Base-by-base conservation (phyloP, 1,139 yeast genomes). In the Geotrichum histeridarum region DNA sequence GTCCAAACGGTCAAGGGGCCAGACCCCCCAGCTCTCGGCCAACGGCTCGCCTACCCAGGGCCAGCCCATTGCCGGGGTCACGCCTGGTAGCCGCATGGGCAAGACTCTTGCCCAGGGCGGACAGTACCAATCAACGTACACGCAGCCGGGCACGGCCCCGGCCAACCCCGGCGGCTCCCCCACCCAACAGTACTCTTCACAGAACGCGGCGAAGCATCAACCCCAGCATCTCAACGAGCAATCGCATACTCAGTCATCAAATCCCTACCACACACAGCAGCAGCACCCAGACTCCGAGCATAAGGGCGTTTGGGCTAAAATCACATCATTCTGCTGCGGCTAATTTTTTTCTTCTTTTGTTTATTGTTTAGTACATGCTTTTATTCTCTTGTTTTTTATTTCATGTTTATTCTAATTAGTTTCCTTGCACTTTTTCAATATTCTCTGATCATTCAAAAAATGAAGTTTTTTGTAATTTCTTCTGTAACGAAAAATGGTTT, bases 231-330 rank as follows among this genome's bases (percentile, higher is more conserved):
- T 44, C 46, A 49, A 49, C 46, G 44, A 45, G 46, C 54, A 51
- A 51, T 59, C 38, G 51, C 58, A 45, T 57, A 57, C 54, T 52
- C 56, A 44, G 55, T 54, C 37, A 56, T 27, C 37, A 37, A 56
- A 55, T 17, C 59, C 53, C 31, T 50, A 50, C 41, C 48, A 56
- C 22, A 37, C 52, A 14, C 60, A 54, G 35, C 54, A 55, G 39
- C 56, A 63, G 52, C 60, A 62, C 54, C 61, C 60, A 48, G 55
- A 46, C 47, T 43, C 48, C 35, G 70, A 64, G 54, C 59, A 60
- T 55, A 63, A 62, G 50, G 71, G 71, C 12, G 63, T 67, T 52
- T 68, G 68, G 66, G 60, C 63, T 32, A 65, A 64, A 55, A 60
- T 67, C 44, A 63, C 66, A 42, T 43, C 17, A 30, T 27, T 37